Percentiles rank a stretch among this genome's conserved stretches.
Conservation (phyloP, 2,329 filamentous ascomycete genomes). For the Xylaria sp. region DNA sequence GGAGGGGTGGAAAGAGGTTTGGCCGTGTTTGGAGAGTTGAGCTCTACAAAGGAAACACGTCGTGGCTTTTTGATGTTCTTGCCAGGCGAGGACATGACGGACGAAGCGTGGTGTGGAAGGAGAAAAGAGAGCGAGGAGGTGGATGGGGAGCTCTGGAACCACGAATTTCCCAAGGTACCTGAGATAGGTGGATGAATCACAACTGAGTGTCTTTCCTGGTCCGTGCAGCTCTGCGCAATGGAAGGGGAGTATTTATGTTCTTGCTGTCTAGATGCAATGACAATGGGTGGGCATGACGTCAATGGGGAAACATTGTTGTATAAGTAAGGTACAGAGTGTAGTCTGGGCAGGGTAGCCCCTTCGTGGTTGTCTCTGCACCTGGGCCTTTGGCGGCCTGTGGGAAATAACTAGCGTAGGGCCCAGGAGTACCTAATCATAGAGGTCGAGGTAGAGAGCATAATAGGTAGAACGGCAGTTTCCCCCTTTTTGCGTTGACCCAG, state of each 20-base stretch:
- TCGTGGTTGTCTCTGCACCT: not conserved
- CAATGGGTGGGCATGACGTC: not conserved
- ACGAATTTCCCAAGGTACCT: not conserved
- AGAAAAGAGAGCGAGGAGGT: not conserved
- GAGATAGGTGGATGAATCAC: not conserved
- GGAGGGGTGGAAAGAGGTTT: slow-evolving; percentile 1
- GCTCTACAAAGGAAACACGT: slow-evolving; percentile 35
- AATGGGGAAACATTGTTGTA: not conserved
- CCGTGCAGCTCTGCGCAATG: slow-evolving; percentile 4
- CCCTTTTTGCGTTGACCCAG: not conserved
- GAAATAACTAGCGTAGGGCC: not conserved
- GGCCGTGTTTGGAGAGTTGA: slow-evolving; percentile 6
- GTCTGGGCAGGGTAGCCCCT: not conserved
- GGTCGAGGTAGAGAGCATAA: not conserved
- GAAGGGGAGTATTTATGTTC: not conserved
- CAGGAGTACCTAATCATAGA: not conserved
- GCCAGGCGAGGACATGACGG: slow-evolving; percentile 14
- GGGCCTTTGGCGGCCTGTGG: not conserved
- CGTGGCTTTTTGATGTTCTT: slow-evolving; percentile 19
- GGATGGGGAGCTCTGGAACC: not conserved
- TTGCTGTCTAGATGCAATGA: not conserved
- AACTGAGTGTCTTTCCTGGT: not conserved
- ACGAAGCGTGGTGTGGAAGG: not conserved
- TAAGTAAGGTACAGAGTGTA: too few relatives aligned
- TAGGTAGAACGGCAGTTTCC: not conserved